Evolutionary conservation across 495 filamentous ascomycete species (phyloP).

Genomic region (Neurospora sp.): DNA sequence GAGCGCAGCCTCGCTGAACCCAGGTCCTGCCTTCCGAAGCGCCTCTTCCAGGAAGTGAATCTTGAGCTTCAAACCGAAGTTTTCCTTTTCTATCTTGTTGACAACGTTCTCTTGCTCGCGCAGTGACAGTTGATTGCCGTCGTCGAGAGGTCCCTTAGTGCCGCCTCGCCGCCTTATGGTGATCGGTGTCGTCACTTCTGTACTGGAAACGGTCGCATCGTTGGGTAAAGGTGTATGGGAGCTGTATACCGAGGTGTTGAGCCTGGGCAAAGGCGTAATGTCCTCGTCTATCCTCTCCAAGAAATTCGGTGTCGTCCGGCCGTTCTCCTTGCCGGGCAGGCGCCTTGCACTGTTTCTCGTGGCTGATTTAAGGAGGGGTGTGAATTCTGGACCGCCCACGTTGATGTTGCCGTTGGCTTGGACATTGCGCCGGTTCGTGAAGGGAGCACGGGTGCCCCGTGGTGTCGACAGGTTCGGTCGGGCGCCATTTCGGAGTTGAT

Average conservation of each 20-base stretch:
- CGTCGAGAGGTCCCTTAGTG: slow-evolving; percentile 53
- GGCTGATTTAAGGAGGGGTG: slow-evolving; percentile 83
- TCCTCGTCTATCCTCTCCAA: slow-evolving; percentile 52
- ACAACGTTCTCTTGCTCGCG: slow-evolving; percentile 94
- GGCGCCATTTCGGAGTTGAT: slow-evolving; percentile 54
- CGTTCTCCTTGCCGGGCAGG: slow-evolving; percentile 38
- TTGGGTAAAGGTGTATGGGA: slow-evolving; percentile 46
- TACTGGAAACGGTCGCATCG: slow-evolving; percentile 59
- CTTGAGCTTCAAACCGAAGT: slow-evolving; percentile 70
- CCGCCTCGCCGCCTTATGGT: slow-evolving; percentile 50
- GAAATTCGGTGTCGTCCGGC: slow-evolving; percentile 58
- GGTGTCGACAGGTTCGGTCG: slow-evolving; percentile 60
- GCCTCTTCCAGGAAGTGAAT: slow-evolving; percentile 74
- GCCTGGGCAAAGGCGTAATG: slow-evolving; percentile 48
- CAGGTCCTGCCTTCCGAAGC: slow-evolving; percentile 72
- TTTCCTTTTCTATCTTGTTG: slow-evolving; percentile 90
- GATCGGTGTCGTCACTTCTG: slow-evolving; percentile 69
- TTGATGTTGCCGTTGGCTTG: slow-evolving; percentile 46
- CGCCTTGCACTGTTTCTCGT: slow-evolving; percentile 66
- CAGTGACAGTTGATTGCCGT: slow-evolving; percentile 80
- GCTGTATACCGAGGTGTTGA: slow-evolving; percentile 40
- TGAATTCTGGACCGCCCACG: slow-evolving; percentile 70
- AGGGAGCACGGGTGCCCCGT: slow-evolving; percentile 48
- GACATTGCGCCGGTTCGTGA: slow-evolving; percentile 59
- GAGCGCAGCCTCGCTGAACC: slow-evolving; percentile 75